Percentiles rank a stretch among this genome's conserved stretches.
These are phyloP conservation scores for Globisporangium nodosum DNA, from an alignment of 352 stramenopile species.

Conservation along the genomic window DNA sequence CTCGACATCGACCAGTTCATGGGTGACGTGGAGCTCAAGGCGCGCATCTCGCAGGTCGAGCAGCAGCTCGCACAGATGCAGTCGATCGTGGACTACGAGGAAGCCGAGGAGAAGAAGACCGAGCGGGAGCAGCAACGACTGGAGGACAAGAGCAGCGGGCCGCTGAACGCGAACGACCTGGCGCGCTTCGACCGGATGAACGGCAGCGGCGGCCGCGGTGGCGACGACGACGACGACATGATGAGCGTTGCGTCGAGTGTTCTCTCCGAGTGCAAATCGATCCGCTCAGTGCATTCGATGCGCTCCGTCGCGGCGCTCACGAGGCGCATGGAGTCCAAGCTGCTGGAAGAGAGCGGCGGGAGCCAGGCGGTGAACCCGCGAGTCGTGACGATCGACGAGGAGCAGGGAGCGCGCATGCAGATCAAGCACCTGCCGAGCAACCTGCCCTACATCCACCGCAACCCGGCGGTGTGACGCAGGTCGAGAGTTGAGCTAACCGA, in stretches of 20 bases:
- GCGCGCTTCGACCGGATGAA: slow-evolving; percentile 26
- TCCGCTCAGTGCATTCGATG: slow-evolving; percentile 80
- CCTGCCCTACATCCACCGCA: slow-evolving; percentile 92
- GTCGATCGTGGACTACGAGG: slow-evolving; percentile 69
- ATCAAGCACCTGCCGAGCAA: slow-evolving; percentile 90
- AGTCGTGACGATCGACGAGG: slow-evolving; percentile 88
- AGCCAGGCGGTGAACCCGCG: slow-evolving; percentile 46
- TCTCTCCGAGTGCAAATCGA: slow-evolving; percentile 85
- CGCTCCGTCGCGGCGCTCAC: slow-evolving; percentile 72
- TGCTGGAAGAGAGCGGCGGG: slow-evolving; percentile 25
- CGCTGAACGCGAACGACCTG: slow-evolving; percentile 51
- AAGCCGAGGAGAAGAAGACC: slow-evolving; percentile 74
- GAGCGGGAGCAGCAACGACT: slow-evolving; percentile 75
- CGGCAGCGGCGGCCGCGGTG: slow-evolving; percentile 4
- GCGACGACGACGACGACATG: slow-evolving; percentile 52
- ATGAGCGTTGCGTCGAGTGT: slow-evolving; percentile 67
- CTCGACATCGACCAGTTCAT: slow-evolving; percentile 95
- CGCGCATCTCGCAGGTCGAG: slow-evolving; percentile 80
- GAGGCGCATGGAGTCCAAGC: slow-evolving; percentile 65
- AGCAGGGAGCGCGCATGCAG: slow-evolving; percentile 78
- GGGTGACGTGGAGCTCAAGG: slow-evolving; percentile 87
- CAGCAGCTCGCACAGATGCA: slow-evolving; percentile 89
- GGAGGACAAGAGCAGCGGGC: slow-evolving; percentile 36
- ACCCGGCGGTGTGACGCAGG: slow-evolving; percentile 81
- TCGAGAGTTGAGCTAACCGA: neutral